Percentiles rank a stretch among this genome's conserved stretches.
phyloP scores from a whole-genome alignment of 352 stramenopile genomes.

The Phytopythium helicoides region DNA sequence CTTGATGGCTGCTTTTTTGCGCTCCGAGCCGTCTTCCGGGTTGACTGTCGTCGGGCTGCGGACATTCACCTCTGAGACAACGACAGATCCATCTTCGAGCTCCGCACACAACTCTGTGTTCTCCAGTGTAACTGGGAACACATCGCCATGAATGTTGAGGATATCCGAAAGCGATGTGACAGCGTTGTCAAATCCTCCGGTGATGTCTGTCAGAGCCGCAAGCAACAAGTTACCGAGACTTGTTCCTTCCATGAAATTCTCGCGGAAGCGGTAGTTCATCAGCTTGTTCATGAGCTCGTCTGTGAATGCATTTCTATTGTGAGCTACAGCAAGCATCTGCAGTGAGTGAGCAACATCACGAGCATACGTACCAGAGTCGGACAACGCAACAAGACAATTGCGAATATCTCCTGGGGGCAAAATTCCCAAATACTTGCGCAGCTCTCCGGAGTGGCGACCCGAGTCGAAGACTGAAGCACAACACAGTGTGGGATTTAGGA shows the following conservation, averaged over 20 bases:
- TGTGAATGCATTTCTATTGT: conserved; percentile 12
- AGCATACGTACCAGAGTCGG: conserved; percentile 59
- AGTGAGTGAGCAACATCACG: background rate
- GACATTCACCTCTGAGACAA: conserved; percentile 84
- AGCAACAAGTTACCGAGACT: conserved; percentile 82
- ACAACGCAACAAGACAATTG: conserved; percentile 84
- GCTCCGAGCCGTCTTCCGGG: conserved; percentile 18
- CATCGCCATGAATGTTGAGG: conserved; percentile 79
- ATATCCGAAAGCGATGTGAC: conserved; percentile 83
- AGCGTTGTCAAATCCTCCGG: conserved; percentile 78
- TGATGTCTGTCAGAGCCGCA: conserved; percentile 78
- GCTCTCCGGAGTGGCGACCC: conserved; percentile 69
- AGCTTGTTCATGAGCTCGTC: conserved; percentile 85
- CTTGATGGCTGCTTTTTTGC: conserved; percentile 72
- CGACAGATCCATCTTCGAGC: conserved; percentile 63
- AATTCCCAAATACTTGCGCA: conserved; percentile 84
- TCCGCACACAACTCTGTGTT: conserved; percentile 80
- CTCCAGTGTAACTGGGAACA: conserved; percentile 81
- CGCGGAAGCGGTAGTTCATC: conserved; percentile 88
- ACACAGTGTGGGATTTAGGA: too few relatives aligned
- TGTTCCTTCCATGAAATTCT: conserved; percentile 87
- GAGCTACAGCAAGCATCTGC: too few relatives aligned
- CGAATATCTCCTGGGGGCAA: conserved; percentile 81
- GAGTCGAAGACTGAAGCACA: conserved; percentile 70
- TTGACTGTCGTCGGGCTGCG: conserved; percentile 56